Evolutionary conservation across 208 protist species (phyloP).

Genomic region (Trypanosoma platydactyli): DNA sequence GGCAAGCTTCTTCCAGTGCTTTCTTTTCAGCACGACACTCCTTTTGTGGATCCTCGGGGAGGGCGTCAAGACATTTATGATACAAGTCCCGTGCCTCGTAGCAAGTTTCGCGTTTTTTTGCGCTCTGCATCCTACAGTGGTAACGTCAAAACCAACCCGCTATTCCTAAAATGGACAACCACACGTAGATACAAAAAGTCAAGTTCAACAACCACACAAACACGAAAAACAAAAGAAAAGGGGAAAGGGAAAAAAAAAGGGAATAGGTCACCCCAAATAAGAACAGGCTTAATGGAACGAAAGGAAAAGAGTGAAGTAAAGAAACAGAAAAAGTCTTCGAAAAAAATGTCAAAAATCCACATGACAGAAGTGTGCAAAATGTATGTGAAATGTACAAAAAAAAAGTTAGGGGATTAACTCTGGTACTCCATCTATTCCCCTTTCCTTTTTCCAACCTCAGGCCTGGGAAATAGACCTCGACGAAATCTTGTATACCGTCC

Average conservation of each 20-base stretch:
- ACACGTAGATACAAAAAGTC: neutral
- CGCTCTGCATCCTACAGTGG: slow-evolving; percentile 54
- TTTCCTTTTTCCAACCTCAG: slow-evolving; percentile 5
- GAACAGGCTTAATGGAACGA: neutral
- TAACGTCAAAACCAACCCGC: neutral
- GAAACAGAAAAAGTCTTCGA: neutral
- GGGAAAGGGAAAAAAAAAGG: slow-evolving; percentile 4
- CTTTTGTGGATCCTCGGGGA: slow-evolving; percentile 66
- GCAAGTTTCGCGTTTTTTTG: slow-evolving; percentile 74
- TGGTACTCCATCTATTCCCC: neutral
- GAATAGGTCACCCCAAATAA: slow-evolving; percentile 25
- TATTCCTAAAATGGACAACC: neutral
- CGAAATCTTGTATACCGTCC: neutral
- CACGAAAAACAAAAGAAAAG: slow-evolving; percentile 4
- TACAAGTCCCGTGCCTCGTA: slow-evolving; percentile 73
- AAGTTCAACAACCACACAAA: slow-evolving; percentile 6
- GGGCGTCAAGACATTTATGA: slow-evolving; percentile 77
- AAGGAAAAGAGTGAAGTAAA: slow-evolving; percentile 6
- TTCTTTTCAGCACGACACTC: slow-evolving; percentile 51
- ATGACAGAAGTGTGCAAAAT: neutral
- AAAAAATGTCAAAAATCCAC: neutral
- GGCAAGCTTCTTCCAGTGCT: slow-evolving; percentile 54
- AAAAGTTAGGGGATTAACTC: neutral
- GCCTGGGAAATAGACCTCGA: neutral
- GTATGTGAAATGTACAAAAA: neutral